Evolutionary conservation across 2,329 filamentous ascomycete genomes (phyloP).

Genomic region (Hortaea werneckii): DNA sequence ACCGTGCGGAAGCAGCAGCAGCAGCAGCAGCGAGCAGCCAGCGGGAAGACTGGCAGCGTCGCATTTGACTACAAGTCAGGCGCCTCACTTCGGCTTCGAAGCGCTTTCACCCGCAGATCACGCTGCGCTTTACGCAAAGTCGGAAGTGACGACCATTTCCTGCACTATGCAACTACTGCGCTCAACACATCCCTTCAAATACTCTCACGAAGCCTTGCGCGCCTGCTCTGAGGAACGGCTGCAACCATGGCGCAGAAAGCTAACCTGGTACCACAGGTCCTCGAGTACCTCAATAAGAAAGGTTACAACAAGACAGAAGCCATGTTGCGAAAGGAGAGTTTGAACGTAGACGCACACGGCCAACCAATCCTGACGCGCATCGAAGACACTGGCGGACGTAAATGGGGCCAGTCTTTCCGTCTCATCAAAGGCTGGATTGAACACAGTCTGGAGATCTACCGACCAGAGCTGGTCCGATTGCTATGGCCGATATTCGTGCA

Average conservation of each 20-base stretch:
- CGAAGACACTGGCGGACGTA: slow-evolving; percentile 62
- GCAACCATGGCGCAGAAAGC: not conserved
- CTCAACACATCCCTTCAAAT: too few species aligned
- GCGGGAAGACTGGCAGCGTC: too few species aligned
- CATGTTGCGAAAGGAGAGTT: slow-evolving; percentile 82
- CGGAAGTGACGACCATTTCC: too few species aligned
- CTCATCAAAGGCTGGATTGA: slow-evolving; percentile 60
- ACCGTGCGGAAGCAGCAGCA: too few species aligned
- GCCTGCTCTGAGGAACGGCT: too few species aligned
- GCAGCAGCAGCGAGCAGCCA: too few species aligned
- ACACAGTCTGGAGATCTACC: slow-evolving; percentile 87
- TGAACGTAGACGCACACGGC: slow-evolving; percentile 70
- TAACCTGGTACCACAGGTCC: slow-evolving; percentile 46
- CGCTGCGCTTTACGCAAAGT: too few species aligned
- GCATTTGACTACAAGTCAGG: too few species aligned
- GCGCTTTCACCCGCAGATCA: too few species aligned
- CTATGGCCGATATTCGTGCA: slow-evolving; percentile 94
- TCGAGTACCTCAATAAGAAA: slow-evolving; percentile 92
- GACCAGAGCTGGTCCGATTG: slow-evolving; percentile 79
- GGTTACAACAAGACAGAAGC: slow-evolving; percentile 90
- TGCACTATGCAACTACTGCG: too few species aligned
- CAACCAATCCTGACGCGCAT: slow-evolving; percentile 56
- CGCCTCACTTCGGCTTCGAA: too few species aligned
- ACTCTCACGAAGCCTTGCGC: too few species aligned
- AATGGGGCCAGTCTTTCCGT: slow-evolving; percentile 62